Conservation (phyloP, 2,329 filamentous ascomycete genomes). For the Arthrobotrys entomopaga region DNA sequence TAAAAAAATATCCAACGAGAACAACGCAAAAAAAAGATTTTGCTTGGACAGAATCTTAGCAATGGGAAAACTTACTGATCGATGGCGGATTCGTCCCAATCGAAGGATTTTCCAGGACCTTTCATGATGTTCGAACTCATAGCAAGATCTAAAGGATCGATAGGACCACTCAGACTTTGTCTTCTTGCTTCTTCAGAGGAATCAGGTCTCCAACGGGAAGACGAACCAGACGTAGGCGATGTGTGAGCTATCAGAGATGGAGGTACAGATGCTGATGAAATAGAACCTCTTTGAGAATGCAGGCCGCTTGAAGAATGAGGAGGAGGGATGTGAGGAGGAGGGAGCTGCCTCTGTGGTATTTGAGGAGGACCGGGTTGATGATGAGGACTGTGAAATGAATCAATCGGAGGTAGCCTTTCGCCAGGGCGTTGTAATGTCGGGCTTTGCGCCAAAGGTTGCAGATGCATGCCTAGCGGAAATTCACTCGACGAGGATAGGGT, state of each 20-base stretch:
- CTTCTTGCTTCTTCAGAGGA: constrained; percentile 54
- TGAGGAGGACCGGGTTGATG: constrained; percentile 58
- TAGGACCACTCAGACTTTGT: constrained; percentile 60
- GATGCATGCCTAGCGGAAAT: constrained; percentile 58
- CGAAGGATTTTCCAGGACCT: constrained; percentile 59
- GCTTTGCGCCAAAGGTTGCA: constrained; percentile 58
- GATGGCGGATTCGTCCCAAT: constrained; percentile 65
- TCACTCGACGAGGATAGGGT: constrained; percentile 63
- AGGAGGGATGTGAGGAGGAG: constrained; percentile 59
- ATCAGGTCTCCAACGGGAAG: constrained; percentile 57
- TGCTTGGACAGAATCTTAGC: background rate
- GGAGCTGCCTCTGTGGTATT: constrained; percentile 58
- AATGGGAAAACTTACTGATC: constrained; percentile 61
- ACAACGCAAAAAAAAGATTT: constrained; percentile 43
- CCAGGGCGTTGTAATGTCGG: constrained; percentile 56
- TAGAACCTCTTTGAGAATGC: constrained; percentile 54
- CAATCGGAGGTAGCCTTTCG: constrained; percentile 59
- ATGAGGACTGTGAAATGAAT: constrained; percentile 59
- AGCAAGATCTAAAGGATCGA: constrained; percentile 58
- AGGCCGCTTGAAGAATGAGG: constrained; percentile 57
- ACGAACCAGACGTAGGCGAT: constrained; percentile 56
- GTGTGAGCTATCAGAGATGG: constrained; percentile 56
- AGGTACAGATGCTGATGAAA: constrained; percentile 53
- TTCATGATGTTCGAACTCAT: constrained; percentile 58
- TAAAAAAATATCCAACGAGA: constrained; percentile 42